phyloP scores from a whole-genome alignment of 2,329 filamentous ascomycete genomes.

The Colletotrichum sojae region DNA sequence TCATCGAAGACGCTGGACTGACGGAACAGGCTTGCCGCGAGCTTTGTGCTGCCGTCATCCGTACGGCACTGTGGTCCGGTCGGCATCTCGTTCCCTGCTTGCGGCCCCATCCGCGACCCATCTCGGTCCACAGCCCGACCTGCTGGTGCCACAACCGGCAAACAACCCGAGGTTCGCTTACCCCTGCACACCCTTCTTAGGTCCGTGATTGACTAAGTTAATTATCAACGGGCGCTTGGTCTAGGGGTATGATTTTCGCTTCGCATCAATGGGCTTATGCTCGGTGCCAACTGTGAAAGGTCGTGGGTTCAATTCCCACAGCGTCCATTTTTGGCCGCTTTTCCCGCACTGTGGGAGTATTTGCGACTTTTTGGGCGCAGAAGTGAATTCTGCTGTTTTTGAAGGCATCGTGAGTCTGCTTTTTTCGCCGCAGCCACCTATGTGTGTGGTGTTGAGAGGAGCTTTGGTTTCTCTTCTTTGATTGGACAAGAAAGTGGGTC shows the following conservation, averaged over 20 bases:
- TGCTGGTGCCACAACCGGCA: no score
- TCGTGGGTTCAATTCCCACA: conserved; percentile 40
- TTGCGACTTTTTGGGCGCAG: neutral
- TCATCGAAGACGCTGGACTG: conserved; percentile 5
- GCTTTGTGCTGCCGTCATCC: conserved; percentile 27
- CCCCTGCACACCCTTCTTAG: no score
- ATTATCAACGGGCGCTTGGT: conserved; percentile 28
- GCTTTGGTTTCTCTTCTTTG: neutral
- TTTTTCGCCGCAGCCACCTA: neutral
- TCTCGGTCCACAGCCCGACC: conserved; percentile 11
- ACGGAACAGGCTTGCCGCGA: conserved; percentile 16
- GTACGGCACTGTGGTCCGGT: conserved; percentile 18
- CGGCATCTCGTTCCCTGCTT: conserved; percentile 1
- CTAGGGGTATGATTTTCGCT: conserved; percentile 41
- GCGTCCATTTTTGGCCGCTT: conserved; percentile 27
- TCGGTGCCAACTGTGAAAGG: conserved; percentile 20
- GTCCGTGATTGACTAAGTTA: fast-evolving
- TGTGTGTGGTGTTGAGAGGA: neutral
- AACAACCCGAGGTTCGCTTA: no score
- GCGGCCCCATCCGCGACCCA: conserved; percentile 7
- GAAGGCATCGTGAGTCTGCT: neutral
- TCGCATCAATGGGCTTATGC: conserved; percentile 10
- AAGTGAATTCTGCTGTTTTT: neutral
- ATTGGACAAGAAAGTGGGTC: neutral
- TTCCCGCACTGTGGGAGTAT: neutral